Percentiles rank a stretch among this genome's conserved stretches.
Evolutionary conservation across 1,284 basidiomycete species (phyloP).

Genomic region (Leccinum fallax): DNA sequence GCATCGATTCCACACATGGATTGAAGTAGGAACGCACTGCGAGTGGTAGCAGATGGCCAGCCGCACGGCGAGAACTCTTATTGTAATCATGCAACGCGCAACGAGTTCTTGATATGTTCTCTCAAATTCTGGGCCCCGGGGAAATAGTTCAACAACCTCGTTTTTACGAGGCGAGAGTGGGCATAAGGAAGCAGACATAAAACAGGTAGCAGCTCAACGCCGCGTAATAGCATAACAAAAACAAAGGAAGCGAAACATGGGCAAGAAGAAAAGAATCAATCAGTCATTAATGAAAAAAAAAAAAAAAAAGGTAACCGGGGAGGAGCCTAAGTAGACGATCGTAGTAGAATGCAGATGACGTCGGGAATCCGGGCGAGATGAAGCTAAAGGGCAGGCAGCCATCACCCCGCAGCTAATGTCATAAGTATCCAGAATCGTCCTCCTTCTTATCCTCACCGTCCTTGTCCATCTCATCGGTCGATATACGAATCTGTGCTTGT

Average conservation of each 20-base stretch:
- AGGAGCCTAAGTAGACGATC: too few relatives aligned
- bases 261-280: not conserved
- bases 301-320: not conserved
- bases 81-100: too few relatives aligned
- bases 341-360: not conserved
- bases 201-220: slow-evolving; percentile 10
- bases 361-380: not conserved
- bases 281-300: not conserved
- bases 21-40: too few relatives aligned
- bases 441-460: slow-evolving; percentile 26
- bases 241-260: not conserved
- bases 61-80: too few relatives aligned
- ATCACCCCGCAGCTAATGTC: slow-evolving; percentile 4
- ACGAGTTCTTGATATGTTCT: too few relatives aligned
- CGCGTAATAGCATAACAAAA: slow-evolving; percentile 10
- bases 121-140: too few relatives aligned
- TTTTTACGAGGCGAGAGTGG: not conserved
- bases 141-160: not conserved
- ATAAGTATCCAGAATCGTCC: slow-evolving; percentile 33
- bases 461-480: slow-evolving; percentile 20
- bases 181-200: not conserved
- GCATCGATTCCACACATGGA: too few relatives aligned
- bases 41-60: too few relatives aligned
- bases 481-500: slow-evolving; percentile 27
- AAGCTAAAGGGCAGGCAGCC: not conserved